Evolutionary conservation across 2,329 filamentous ascomycete species (phyloP).

Genomic region (Sporothrix protearum): DNA sequence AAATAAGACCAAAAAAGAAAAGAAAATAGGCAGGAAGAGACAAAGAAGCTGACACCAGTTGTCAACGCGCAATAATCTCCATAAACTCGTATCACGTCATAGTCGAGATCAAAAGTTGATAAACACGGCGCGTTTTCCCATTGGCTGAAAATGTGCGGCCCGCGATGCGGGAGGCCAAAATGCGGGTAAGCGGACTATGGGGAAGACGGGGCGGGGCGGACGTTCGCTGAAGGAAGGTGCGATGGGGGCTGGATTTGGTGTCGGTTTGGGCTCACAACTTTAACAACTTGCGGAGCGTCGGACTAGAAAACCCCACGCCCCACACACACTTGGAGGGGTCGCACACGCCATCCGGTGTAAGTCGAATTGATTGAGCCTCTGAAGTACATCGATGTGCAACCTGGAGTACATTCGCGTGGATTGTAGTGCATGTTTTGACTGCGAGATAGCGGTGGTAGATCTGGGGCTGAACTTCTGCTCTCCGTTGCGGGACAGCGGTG

Average conservation of each 20-base stretch:
- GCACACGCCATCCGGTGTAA: background rate
- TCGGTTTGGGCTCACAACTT: background rate
- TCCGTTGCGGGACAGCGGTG: background rate
- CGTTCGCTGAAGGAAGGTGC: background rate
- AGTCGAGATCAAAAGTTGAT: background rate
- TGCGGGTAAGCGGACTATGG: background rate
- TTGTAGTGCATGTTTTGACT: background rate
- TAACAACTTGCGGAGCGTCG: background rate
- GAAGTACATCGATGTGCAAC: background rate
- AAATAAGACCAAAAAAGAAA: background rate
- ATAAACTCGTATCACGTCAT: background rate
- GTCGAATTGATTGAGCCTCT: background rate
- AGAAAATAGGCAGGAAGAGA: background rate
- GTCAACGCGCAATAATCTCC: background rate
- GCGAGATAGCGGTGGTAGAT: background rate
- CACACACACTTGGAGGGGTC: background rate
- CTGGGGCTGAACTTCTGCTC: background rate
- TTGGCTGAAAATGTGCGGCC: background rate
- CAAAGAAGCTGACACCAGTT: background rate
- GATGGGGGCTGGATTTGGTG: background rate
- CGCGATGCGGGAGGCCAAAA: background rate
- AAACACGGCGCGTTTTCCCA: background rate
- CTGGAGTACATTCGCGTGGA: background rate
- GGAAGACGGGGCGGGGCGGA: background rate
- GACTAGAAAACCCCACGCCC: background rate